Base-by-base conservation (phyloP, 208 protist genomes). In the Crithidia acanthocephali region DNA sequence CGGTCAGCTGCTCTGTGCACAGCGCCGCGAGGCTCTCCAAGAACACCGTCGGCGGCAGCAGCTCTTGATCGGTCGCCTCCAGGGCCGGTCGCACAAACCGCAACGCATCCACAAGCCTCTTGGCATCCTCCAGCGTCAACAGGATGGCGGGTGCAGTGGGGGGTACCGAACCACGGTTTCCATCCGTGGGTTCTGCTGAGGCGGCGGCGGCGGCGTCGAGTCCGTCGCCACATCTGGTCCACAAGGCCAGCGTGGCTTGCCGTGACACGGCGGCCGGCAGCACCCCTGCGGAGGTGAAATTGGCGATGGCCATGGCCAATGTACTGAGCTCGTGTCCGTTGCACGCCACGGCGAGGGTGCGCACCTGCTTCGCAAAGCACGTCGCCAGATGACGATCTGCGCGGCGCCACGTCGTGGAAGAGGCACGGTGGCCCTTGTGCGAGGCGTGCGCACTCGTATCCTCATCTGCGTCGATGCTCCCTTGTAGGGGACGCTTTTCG, bases 301-400 rank as follows among this genome's bases (percentile, higher is more conserved):
- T 55, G 1, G 74, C 52, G 22, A 80, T 51, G 15, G 45, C 37
- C 20, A 72, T 68, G 4, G 82, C 70, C 28, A 92, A 72, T 30
- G 68, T 65, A 9, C 70, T 75, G 44, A 88, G 11, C 60, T 82
- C 76, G 33, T 33, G 22, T 9, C 58, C 55, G 27, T 50, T 83
- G 66, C 81, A 83, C 55, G 65, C 23, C 15, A 45, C 37, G 3
- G 68, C 68, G 32, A 74, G 27, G 25, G 9, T 20, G 7, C 32
- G 18, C 11, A 72, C 70, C 44, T 56, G 47, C 27, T 30, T 20
- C 11, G 61, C 67, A 51, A 85, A 81, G 32, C 30, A 25, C 10
- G 50, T 32, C 6, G 65, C 76, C 69, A 81, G 33, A 27, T 25
- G n/a, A 10, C 57, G 50, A 60, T 80, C 68, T 48, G 51, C 33